These are phyloP conservation scores for Areca catechu DNA, from an alignment of 176 grass and related monocot species.

Conservation along the genomic window DNA sequence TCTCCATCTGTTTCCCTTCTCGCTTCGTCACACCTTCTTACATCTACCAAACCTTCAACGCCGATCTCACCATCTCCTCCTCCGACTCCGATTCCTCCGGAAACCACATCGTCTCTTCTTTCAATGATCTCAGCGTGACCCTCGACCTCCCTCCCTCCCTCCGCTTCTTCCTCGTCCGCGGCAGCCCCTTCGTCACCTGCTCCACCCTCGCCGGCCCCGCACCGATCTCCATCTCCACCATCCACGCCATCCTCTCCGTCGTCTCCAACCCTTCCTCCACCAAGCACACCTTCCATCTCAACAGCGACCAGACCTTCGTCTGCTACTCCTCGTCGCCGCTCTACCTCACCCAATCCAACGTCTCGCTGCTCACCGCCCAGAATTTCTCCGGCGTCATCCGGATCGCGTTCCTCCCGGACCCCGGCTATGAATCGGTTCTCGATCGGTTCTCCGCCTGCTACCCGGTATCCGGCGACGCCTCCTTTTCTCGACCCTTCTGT, in stretches of 20 bases:
- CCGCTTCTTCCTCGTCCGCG: conserved; percentile 77
- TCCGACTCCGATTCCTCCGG: conserved; percentile 3
- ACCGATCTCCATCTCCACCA: conserved; percentile 56
- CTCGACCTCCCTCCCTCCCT: conserved; percentile 70
- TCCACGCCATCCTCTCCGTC: conserved; percentile 70
- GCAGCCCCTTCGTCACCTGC: conserved; percentile 73
- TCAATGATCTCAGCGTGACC: conserved; percentile 83
- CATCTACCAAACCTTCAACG: conserved; percentile 74
- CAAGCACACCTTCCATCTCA: conserved; percentile 74
- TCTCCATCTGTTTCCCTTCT: conserved; percentile 63
- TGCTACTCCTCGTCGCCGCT: conserved; percentile 71
- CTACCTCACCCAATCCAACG: conserved; percentile 28
- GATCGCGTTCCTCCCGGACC: conserved; percentile 51
- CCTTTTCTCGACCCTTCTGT: conserved; percentile 48
- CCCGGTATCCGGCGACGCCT: conserved; percentile 55
- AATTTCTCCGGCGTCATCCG: conserved; percentile 59
- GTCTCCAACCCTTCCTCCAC: conserved; percentile 29
- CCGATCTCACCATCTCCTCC: conserved; percentile 66
- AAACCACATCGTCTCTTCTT: conserved; percentile 45
- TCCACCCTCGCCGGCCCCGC: conserved; percentile 27
- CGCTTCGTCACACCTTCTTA: conserved; percentile 45
- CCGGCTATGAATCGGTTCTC: conserved; percentile 48
- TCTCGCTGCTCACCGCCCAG: conserved; percentile 43
- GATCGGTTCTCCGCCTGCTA: conserved; percentile 70
- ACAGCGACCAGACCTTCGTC: conserved; percentile 90